Evolutionary conservation across 805 yeast species (phyloP), one percentile per base, ranked within the genome.

Genomic region (Wickerhamiella vanderwaltii): DNA sequence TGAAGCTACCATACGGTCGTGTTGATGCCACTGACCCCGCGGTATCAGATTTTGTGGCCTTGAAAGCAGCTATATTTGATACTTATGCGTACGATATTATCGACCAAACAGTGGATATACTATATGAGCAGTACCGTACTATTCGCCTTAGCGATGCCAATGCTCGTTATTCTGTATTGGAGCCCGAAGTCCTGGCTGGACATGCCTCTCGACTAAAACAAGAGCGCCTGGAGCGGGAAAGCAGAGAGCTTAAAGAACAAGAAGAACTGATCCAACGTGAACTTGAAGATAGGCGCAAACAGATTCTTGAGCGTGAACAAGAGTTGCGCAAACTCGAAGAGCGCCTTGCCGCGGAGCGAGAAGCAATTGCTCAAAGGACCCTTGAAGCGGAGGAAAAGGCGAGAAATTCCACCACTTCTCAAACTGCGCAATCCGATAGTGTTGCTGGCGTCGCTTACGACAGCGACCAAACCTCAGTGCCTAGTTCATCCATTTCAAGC

Each of bases 1-100:
- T 94, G 66, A 72, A 75, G 58, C 83, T 83, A 55, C 87, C 93
- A 48, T 83, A 93, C 91, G 95, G 95, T 33, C 63, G 76, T 41
- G 93, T 81, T 32, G 91, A 83, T 58, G 84, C 85, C 43, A 93
- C 82, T 56, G 82, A 85, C 61, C 94, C 84, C 55, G 65, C 68
- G 46, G 94, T 84, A 57, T 78, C 87, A 61, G 94, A 85, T 60
- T 84, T 85, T 65, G 76, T 79, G 59, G 78, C 82, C 59, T 69
- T 85, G 54, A 77, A 94, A 66, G 72, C 81, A 43, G 70, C 87
- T 47, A 63, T 87, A 45, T 67, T 86, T 61, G 77, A 91, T 65
- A 79, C 87, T 17, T 81, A 84, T 58, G 69, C 85, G 75, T 68
- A 81, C 56, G 95, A 85, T 62, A 68, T 87, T 53, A 78, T 79